Evolutionary conservation across 805 yeast genomes (phyloP), one percentile per base, ranked within the genome.

Genomic region (Ogataea salicorniae): DNA sequence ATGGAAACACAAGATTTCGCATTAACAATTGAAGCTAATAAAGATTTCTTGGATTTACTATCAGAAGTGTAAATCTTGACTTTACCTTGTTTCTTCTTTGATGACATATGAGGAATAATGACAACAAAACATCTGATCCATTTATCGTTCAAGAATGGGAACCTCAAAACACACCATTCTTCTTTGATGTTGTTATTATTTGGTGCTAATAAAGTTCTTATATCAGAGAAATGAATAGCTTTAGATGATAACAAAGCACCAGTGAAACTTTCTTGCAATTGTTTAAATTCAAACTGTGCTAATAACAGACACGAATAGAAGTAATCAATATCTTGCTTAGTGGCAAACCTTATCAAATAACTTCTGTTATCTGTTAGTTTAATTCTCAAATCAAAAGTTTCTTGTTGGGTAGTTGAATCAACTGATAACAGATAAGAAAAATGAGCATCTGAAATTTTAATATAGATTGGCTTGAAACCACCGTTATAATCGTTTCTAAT

Each of bases 131-230:
- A 79, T 54, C 75, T 72, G 33, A 79, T 59, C 87, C 87, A 83
- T 57, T 78, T 76, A 52, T 73, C 72, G 41, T 79, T 74, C 39
- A 80, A 67, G 49, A 76, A 79, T 11, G 83, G 83, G 54, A 82
- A 75, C 49, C 84, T 68, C 52, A 83, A 61, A 57, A 79, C 77
- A 60, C 81, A 78, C 85, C 86, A 81, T 56, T 83, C 88, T 41
- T 66, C 75, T 51, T 73, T 71, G 5, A 72, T 58, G 53, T 68
- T 74, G 43, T 70, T 64, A 50, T 78, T 71, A 50, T 72, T 75
- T 39, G 76, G 76, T 5, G 79, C 73, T 52, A 83, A 66, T 17
- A 83, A 66, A 2, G 82, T 77, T 55, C 81, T 79, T 38, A 81
- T 71, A 59, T 83, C 89, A 2, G 77, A 70, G 46, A 83, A 69